Evolutionary conservation across 352 stramenopile species (phyloP).

Genomic region (Phytopythium helicoides): DNA sequence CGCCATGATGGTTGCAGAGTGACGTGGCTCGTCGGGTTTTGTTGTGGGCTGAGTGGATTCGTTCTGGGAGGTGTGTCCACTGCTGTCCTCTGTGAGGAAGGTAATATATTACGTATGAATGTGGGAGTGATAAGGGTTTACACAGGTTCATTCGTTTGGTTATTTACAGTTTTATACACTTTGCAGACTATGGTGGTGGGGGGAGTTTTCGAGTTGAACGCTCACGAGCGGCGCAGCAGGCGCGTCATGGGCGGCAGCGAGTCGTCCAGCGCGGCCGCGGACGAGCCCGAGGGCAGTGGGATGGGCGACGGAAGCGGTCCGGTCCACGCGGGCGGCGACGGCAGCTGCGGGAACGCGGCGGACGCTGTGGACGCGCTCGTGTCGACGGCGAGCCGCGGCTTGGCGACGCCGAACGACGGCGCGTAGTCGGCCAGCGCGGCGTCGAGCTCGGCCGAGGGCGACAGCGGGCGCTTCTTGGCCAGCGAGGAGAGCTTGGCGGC

Average conservation of each 20-base stretch:
- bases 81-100: too few species aligned
- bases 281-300: not conserved
- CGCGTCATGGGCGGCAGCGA: conserved; percentile 68
- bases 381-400: conserved; percentile 4
- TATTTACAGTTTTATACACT: conserved; percentile 3
- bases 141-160: too few species aligned
- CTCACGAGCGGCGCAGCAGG: conserved; percentile 35
- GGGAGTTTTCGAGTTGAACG: too few species aligned
- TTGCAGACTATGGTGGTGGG: too few species aligned
- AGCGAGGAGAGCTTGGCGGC: conserved; percentile 5
- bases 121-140: too few species aligned
- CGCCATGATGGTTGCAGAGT: too few species aligned
- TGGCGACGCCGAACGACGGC: not conserved
- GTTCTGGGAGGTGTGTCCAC: too few species aligned
- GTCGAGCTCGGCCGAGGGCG: too few species aligned
- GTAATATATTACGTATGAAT: not conserved
- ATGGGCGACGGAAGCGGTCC: conserved; percentile 5
- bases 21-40: too few species aligned
- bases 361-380: not conserved
- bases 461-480: conserved; percentile 5
- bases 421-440: not conserved
- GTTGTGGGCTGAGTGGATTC: too few species aligned
- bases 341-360: conserved; percentile 2
- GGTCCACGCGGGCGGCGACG: conserved; percentile 3
- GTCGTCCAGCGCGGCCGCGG: conserved; percentile 13